Evolutionary conservation across 2,329 filamentous ascomycete genomes (phyloP), one percentile per base, ranked within the genome.

Genomic region (Daldinia sp.): DNA sequence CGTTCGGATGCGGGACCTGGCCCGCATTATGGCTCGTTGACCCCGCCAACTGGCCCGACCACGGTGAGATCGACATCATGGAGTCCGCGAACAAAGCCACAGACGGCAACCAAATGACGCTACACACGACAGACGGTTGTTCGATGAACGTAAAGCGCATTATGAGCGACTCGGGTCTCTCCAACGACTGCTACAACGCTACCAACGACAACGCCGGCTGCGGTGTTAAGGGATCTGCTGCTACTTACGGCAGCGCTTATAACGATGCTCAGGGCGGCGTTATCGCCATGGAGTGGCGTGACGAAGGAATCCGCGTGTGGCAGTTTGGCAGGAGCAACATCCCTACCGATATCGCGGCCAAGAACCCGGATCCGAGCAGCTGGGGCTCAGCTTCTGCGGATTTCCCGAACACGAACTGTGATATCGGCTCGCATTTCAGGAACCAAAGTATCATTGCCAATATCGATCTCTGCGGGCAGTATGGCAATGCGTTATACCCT

Each of bases 361-460:
- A 77, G 50, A 79, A 70, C 43, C 90, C 89, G 0, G 81, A 90
- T 67, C 87, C 89, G 0, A 82, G 80, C 48, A 77, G 78, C 2
- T 92, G 89, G 84, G 88, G 87, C 13, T 79, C 76, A 1, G 86
- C 89, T 0, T 70, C 84, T 5, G 87, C 88, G 1, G 88, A 91
- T 62, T 90, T 90, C 72, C 88, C 88, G 11, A 81, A 78, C 68
- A 90, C 87, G 0, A 74, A 83, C 45, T 90, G 88, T 75, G 77
- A 87, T 61, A 85, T 90, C 50, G 73, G 75, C 4, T 78, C 76
- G 3, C 86, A 89, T 70, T 90, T 90, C 73, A 79, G 75, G 55
- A 90, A 90, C 70, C 83, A 88, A 73, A 87, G 85, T 67, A 90
- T 90, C 68, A 82, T 90, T 65, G 82, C 82, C 39, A 89, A 90